Evolutionary conservation across 441 rosid genomes (phyloP).

Genomic region (Biscutella laevigata): DNA sequence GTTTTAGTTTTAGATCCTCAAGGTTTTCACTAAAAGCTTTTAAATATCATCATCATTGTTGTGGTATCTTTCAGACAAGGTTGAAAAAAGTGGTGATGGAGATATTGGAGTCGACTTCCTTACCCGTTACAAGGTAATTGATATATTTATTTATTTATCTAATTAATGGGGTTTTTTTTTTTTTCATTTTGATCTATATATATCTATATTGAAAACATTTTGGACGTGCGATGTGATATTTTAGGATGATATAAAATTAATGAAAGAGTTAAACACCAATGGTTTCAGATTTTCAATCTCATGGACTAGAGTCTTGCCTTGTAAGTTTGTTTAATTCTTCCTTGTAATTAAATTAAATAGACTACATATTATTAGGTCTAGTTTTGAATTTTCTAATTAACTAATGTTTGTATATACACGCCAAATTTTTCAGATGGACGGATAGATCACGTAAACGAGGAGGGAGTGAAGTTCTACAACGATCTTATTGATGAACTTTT

Average conservation of each 20-base stretch:
- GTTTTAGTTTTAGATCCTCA: neutral
- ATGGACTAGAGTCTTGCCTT: slow-evolving; percentile 38
- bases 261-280: slow-evolving; percentile 30
- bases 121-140: slow-evolving; percentile 24
- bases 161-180: neutral
- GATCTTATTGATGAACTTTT: no score
- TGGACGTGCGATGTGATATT: neutral
- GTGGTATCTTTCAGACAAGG: slow-evolving; percentile 15
- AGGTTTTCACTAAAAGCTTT: neutral
- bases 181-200: no score
- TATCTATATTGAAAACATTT: neutral
- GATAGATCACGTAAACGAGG: slow-evolving; percentile 16
- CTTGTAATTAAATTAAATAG: neutral
- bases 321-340: slow-evolving; percentile 24
- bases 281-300: slow-evolving; percentile 40
- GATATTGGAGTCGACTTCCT: slow-evolving; percentile 16
- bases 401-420: neutral
- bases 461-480: no score
- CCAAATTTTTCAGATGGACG: slow-evolving; percentile 29
- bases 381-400: no score
- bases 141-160: neutral
- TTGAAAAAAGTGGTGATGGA: slow-evolving; percentile 3
- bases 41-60: neutral
- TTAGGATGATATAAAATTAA: slow-evolving; percentile 28
- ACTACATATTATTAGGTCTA: neutral